Percentiles rank a stretch among this genome's conserved stretches.
Conservation (phyloP, 805 yeast genomes). For the Nakazawaea holstii region DNA sequence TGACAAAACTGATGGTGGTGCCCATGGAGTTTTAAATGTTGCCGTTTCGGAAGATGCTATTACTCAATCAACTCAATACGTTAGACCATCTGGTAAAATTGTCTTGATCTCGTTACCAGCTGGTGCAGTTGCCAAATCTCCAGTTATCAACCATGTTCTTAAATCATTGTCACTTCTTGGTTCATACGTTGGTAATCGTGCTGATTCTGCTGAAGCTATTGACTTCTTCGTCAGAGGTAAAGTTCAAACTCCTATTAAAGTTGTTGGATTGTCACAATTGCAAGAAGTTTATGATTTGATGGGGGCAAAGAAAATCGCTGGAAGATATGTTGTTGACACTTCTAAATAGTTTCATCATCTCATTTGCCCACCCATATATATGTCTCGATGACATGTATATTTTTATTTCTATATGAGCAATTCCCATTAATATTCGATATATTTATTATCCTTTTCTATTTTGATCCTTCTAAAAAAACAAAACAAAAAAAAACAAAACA, state of each 20-base stretch:
- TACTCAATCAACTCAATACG: conserved; percentile 53
- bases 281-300: conserved; percentile 66
- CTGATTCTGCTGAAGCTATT: conserved; percentile 46
- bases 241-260: conserved; percentile 37
- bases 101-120: conserved; percentile 53
- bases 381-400: background rate
- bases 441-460: no score
- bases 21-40: conserved; percentile 72
- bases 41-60: conserved; percentile 70
- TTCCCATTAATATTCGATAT: no score
- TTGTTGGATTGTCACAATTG: conserved; percentile 71
- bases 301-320: conserved; percentile 81
- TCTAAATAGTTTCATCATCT: conserved; percentile 35
- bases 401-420: no score
- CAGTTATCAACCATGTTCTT: conserved; percentile 61
- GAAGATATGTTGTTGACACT: conserved; percentile 86
- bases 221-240: conserved; percentile 11
- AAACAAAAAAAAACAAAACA: no score
- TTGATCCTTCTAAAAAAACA: no score
- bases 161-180: conserved; percentile 60
- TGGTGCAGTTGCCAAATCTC: conserved; percentile 56
- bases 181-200: conserved; percentile 76
- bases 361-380: background rate
- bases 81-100: conserved; percentile 64
- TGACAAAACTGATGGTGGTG: conserved; percentile 64